Percentiles rank a stretch among this genome's conserved stretches.
Evolutionary conservation across 139 green algal species (phyloP).

Genomic region (Chlamydomonas asymmetrica): DNA sequence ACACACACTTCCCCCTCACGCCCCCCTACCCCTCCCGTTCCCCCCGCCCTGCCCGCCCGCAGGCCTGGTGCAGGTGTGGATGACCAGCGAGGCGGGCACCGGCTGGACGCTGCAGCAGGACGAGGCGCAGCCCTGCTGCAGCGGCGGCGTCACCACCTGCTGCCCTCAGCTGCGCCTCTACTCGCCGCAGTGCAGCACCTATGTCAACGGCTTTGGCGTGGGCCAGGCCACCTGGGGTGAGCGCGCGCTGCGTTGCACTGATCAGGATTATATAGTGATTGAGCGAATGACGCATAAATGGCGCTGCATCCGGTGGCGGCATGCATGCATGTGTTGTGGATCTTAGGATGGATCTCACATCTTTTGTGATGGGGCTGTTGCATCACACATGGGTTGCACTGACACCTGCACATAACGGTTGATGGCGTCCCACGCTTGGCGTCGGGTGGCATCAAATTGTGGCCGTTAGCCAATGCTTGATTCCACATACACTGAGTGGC

Average conservation of each 20-base stretch:
- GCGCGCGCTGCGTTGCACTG: neutral
- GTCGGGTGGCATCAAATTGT: neutral
- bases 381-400: neutral
- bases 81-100: neutral
- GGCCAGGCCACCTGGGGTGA: slow-evolving; percentile 17
- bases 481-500: neutral
- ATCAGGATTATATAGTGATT: neutral
- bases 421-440: neutral
- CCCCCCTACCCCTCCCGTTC: too few species aligned
- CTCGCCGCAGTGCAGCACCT: neutral
- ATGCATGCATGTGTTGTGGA: neutral
- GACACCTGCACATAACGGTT: neutral
- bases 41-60: too few species aligned
- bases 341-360: neutral
- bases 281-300: neutral
- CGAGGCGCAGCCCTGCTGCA: neutral
- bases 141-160: neutral
- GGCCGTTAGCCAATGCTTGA: neutral
- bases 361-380: neutral
- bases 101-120: slow-evolving; percentile 10
- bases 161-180: slow-evolving; percentile 16
- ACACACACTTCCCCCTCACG: too few species aligned
- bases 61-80: slow-evolving; percentile 18
- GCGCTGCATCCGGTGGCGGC: neutral
- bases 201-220: neutral